Base-by-base conservation (phyloP, 2,329 filamentous ascomycete species). In the Diplodia intermedia region DNA sequence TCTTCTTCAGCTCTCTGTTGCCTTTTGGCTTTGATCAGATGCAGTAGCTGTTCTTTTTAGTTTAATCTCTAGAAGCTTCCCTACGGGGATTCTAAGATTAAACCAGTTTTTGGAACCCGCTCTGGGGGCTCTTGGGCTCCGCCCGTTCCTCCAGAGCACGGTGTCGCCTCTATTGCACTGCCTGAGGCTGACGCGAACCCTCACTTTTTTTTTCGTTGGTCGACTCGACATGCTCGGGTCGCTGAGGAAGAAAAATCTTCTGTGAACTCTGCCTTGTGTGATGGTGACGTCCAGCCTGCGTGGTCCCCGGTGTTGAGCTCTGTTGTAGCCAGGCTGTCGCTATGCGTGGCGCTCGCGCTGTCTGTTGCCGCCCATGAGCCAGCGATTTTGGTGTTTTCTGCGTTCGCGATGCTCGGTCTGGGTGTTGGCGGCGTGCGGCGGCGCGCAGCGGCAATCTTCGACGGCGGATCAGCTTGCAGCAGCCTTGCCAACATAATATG, bases 1-100 rank as follows among this genome's bases (percentile, higher is more conserved):
- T 56, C 54, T 56, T 56, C 54, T 40, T 38, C 15, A 54, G 54
- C 54, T 56, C 54, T 56, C 54, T 26, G 2, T 38, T 56, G 36
- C 29, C 54, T 36, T 56, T 56, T 56, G 54, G 54, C 54, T 40
- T 14, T 1, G 33, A 38, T 56, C 31, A 38, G 40, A 18, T 6
- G 33, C 31, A 38, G 54, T 56, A 15, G 12, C 31, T 38, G 23
- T 26, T 26, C 23, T 26, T 26, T 26, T 26, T 26, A 26, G 26
- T 26, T 26, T 26, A 26, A 26, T 56, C 31, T n/a, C 54, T 20
- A n/a, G 2, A 40, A 56, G 26, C 6, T 4, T 1, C 18, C 33
- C 54, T 40, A 56, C 54, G 53, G 53, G 31, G 53, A 1, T 26
- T 15, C 1, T 20, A 12, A 12, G 18, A 14, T 38, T 14, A 56